These are phyloP conservation scores for Ogataea glucozyma DNA, from an alignment of 805 yeast genomes.

Conservation along the genomic window DNA sequence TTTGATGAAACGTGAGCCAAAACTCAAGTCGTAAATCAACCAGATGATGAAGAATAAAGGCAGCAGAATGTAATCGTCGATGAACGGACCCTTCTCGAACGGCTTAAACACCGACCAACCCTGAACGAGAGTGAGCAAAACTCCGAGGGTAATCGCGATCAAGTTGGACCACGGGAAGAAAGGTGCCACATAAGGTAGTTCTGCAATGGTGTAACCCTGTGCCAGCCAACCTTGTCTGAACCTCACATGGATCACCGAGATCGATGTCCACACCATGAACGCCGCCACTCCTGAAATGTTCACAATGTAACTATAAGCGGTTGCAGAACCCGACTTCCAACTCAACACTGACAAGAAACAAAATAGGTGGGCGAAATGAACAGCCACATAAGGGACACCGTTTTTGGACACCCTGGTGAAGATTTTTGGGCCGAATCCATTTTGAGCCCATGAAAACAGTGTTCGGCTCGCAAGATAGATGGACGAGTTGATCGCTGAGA, in stretches of 20 bases:
- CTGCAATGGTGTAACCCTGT: slow-evolving; percentile 16
- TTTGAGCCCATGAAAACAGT: slow-evolving; percentile 57
- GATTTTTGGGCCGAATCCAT: slow-evolving; percentile 59
- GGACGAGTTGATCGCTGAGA: slow-evolving; percentile 66
- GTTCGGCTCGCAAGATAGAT: slow-evolving; percentile 67
- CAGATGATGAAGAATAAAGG: slow-evolving; percentile 52
- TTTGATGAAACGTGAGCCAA: slow-evolving; percentile 32
- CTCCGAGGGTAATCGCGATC: slow-evolving; percentile 53
- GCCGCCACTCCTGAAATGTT: slow-evolving; percentile 63
- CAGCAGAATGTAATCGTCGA: slow-evolving; percentile 61
- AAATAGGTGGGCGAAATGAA: slow-evolving; percentile 51
- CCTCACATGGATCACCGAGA: slow-evolving; percentile 52
- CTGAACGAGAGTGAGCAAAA: slow-evolving; percentile 66
- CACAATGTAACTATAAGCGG: slow-evolving; percentile 58
- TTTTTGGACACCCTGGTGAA: slow-evolving; percentile 49
- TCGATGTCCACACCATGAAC: slow-evolving; percentile 62
- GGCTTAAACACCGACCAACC: slow-evolving; percentile 66
- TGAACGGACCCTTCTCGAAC: slow-evolving; percentile 51
- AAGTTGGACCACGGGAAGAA: slow-evolving; percentile 49
- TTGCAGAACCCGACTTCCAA: slow-evolving; percentile 55
- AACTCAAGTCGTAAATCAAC: slow-evolving; percentile 21
- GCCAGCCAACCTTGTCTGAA: slow-evolving; percentile 36
- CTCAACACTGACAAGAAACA: slow-evolving; percentile 57
- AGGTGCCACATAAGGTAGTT: slow-evolving; percentile 35
- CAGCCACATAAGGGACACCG: slow-evolving; percentile 63